Evolutionary conservation across 2,329 filamentous ascomycete species (phyloP), one percentile per base, ranked within the genome.

Genomic region (Colletotrichum tamarilloi): DNA sequence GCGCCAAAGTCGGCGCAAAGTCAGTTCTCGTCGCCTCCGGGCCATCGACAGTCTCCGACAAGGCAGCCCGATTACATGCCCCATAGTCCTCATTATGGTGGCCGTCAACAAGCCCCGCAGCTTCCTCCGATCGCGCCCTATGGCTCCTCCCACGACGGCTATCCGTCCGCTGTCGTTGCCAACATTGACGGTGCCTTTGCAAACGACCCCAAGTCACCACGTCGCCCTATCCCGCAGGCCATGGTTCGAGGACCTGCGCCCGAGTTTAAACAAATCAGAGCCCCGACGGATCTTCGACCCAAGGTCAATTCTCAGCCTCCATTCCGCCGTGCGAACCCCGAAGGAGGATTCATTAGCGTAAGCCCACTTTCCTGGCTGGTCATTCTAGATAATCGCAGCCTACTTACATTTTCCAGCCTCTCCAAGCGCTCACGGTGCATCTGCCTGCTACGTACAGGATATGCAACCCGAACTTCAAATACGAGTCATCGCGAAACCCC

Each of bases 401-500:
- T 53, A 56, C 77, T 82, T 77, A 84, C 71, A 19, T 52, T 67
- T 67, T 28, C n/a, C 80, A 97, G 95, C 97, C 97, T 62, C 89
- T 99, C 62, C 96, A 98, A 92, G 96, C 97, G 60, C 88, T 99
- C 74, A 99, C 97, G 1, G 93, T 94, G 53, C 95, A 98, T 79
- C 88, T 99, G 24, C 96, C 97, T 19, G 93, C 95, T 5, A 98
- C 97, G 2, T 99, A 99, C 85, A 93, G 97, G 78, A 98, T 99
- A 82, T 99, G 97, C 87, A 99, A 99, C 81, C 95, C 95, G 3
- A 92, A 90, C 79, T 99, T 99, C 88, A 98, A 99, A 86, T 99
- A 99, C 85, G 97, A 99, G 82, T 98, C 97, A 19, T 98, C 97
- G 67, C 91, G 97, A 76, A 99, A 99, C 80, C 97, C 97, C 52